Percentiles rank a stretch among this genome's conserved stretches.
Conservation (phyloP, 495 filamentous ascomycete genomes). For the Talaromyces wortmannii region DNA sequence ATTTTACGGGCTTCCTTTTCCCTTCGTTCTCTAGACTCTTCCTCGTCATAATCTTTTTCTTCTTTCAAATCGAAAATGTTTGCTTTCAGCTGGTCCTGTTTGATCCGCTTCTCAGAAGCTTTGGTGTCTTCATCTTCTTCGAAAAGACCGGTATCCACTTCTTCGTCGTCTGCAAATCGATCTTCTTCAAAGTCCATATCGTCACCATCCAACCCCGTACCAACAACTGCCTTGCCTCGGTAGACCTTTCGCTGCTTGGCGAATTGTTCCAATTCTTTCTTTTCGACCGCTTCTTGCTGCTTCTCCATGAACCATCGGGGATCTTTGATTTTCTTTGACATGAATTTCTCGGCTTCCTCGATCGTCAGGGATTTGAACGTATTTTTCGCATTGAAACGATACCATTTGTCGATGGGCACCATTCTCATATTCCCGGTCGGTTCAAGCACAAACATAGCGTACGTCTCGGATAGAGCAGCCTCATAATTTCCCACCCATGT, state of each 20-base stretch:
- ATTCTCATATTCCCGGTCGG: conserved; percentile 60
- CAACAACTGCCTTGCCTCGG: conserved; percentile 30
- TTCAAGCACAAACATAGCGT: conserved; percentile 68
- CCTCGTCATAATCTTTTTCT: conserved; percentile 77
- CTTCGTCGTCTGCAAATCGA: conserved; percentile 82
- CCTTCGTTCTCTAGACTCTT: conserved; percentile 62
- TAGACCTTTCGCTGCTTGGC: conserved; percentile 39
- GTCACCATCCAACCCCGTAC: conserved; percentile 40
- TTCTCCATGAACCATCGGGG: conserved; percentile 75
- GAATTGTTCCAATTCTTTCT: conserved; percentile 44
- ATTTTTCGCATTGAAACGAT: conserved; percentile 79
- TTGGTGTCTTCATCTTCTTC: conserved; percentile 83
- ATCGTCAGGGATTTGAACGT: conserved; percentile 73
- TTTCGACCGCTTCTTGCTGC: conserved; percentile 38
- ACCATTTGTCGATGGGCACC: conserved; percentile 91
- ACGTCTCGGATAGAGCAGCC: conserved; percentile 68
- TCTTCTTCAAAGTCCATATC: conserved; percentile 61
- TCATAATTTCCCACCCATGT: conserved; percentile 91
- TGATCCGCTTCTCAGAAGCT: conserved; percentile 77
- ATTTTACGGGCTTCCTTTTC: conserved; percentile 61
- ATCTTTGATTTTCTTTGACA: conserved; percentile 65
- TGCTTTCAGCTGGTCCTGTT: conserved; percentile 78
- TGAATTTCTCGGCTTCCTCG: conserved; percentile 78
- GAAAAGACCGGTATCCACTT: conserved; percentile 66
- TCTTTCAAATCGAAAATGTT: conserved; percentile 82